Conservation (phyloP, 1,139 yeast species). For the Pichia sp. region DNA sequence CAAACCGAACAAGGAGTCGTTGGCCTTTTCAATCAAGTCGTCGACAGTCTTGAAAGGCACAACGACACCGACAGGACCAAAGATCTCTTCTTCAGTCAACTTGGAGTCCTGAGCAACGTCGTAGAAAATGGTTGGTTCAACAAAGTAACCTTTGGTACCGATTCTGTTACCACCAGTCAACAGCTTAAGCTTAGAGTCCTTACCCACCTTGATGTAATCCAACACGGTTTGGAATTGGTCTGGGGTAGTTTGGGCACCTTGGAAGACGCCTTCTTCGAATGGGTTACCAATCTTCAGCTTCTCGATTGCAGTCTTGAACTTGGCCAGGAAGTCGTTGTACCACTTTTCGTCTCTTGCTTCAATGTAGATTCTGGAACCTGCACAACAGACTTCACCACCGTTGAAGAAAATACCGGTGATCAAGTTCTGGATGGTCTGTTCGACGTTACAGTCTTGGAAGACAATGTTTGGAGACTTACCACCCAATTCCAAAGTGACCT, state of each 20-base stretch:
- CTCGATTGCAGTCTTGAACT: slow-evolving; percentile 52
- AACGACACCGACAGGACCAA: slow-evolving; percentile 79
- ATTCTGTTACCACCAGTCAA: slow-evolving; percentile 74
- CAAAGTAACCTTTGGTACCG: slow-evolving; percentile 67
- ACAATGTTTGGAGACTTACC: slow-evolving; percentile 84
- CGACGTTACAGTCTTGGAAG: slow-evolving; percentile 67
- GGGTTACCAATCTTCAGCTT: slow-evolving; percentile 67
- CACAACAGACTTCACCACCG: slow-evolving; percentile 87
- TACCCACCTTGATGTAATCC: slow-evolving; percentile 67
- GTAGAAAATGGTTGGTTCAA: slow-evolving; percentile 75
- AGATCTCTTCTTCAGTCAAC: slow-evolving; percentile 78
- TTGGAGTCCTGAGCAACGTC: slow-evolving; percentile 63
- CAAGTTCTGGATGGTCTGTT: slow-evolving; percentile 57
- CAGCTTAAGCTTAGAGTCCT: slow-evolving; percentile 68
- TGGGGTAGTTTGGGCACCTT: slow-evolving; percentile 84
- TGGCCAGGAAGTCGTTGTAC: slow-evolving; percentile 61
- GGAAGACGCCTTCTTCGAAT: slow-evolving; percentile 64
- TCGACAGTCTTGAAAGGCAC: slow-evolving; percentile 69
- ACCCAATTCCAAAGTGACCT: slow-evolving; percentile 80
- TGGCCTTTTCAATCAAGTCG: slow-evolving; percentile 66
- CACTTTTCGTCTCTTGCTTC: slow-evolving; percentile 53
- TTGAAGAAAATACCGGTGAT: slow-evolving; percentile 67
- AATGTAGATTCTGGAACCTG: slow-evolving; percentile 77
- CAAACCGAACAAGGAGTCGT: slow-evolving; percentile 72
- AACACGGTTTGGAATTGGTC: slow-evolving; percentile 72